A percentile compares a stretch with the other conserved stretches of the same genome.
Evolutionary conservation across 2,329 filamentous ascomycete species (phyloP).

Genomic region (Endoconidiophora polonica): DNA sequence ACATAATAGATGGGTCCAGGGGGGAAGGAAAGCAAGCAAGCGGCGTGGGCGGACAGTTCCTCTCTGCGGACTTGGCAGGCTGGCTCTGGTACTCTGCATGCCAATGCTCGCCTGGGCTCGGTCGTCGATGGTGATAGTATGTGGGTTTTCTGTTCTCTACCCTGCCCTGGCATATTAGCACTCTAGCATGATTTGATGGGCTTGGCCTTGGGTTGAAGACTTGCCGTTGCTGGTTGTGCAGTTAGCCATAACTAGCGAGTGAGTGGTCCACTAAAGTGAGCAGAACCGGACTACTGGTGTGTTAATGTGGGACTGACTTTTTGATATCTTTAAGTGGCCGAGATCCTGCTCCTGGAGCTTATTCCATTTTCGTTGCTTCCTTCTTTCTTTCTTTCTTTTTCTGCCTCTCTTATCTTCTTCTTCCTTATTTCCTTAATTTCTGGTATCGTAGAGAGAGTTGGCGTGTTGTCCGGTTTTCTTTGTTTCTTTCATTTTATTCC

Average conservation of each 20-base stretch:
- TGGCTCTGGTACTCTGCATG: background rate
- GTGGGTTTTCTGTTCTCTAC: background rate
- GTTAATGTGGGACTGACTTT: too few species aligned
- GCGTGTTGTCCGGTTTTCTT: background rate
- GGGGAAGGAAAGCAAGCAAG: too few species aligned
- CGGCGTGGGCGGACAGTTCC: too few species aligned
- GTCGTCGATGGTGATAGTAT: background rate
- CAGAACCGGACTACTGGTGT: too few species aligned
- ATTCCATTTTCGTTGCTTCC: background rate
- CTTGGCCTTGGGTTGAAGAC: too few species aligned
- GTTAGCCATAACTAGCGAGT: too few species aligned
- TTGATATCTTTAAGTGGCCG: too few species aligned
- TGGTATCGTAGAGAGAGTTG: background rate
- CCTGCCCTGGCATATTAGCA: background rate
- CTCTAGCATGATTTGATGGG: background rate
- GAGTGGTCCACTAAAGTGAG: too few species aligned
- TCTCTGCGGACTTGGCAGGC: too few species aligned
- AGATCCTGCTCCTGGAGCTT: too few species aligned
- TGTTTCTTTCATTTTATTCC: background rate
- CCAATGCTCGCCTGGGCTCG: background rate
- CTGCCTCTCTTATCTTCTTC: constrained; percentile 3
- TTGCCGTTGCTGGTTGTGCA: too few species aligned
- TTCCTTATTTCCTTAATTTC: background rate
- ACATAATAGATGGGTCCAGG: too few species aligned
- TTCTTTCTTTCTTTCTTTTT: background rate